Evolutionary conservation across 768 basidiomycete genomes (phyloP).

Genomic region (Kwoniella heveanensis): DNA sequence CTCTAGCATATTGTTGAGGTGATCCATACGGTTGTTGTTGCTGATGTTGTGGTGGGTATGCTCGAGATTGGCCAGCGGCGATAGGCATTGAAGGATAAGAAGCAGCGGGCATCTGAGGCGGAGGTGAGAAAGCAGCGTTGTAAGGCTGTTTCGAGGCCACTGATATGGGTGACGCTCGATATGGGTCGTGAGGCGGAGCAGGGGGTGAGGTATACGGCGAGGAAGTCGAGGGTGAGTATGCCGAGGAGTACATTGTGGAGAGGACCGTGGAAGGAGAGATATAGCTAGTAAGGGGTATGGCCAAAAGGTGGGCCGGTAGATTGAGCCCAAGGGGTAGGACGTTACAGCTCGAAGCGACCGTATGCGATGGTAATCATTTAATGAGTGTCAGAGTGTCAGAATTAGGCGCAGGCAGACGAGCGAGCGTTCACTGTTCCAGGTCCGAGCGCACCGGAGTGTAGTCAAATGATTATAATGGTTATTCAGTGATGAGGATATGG

Average conservation of each 20-base stretch:
- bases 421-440: background rate
- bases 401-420: background rate
- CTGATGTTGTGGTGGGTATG: constrained; percentile 22
- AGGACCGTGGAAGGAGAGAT: too few species aligned
- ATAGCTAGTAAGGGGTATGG: too few species aligned
- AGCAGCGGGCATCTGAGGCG: constrained; percentile 18
- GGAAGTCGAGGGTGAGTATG: constrained; percentile 14
- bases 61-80: constrained; percentile 21
- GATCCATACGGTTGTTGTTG: constrained; percentile 20
- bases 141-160: constrained; percentile 22
- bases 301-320: background rate
- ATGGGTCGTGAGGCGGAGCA: constrained; percentile 17
- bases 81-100: constrained; percentile 12
- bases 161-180: constrained; percentile 28
- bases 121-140: constrained; percentile 22
- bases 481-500: too few species aligned
- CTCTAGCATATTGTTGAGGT: constrained; percentile 16
- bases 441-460: background rate
- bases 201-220: constrained; percentile 19
- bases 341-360: background rate
- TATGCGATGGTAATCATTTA: too few species aligned
- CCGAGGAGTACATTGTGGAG: constrained; percentile 21
- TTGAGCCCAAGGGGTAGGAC: too few species aligned
- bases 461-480: background rate
- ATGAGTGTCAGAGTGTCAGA: too few species aligned